phyloP scores from a whole-genome alignment of 164 flowering plant species.

The Buxus sempervirens region DNA sequence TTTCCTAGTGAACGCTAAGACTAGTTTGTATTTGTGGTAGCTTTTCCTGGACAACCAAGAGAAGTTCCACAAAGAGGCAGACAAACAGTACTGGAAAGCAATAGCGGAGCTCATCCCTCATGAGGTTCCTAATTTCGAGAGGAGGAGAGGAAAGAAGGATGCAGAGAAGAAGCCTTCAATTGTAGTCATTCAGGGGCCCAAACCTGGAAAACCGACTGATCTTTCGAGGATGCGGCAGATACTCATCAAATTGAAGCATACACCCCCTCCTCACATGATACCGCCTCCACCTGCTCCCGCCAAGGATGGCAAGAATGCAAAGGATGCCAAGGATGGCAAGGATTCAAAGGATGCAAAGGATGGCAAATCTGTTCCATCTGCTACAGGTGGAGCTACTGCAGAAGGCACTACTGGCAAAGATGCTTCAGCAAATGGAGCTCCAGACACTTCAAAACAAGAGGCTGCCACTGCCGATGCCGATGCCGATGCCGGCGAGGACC shows the following conservation, averaged over 20 bases:
- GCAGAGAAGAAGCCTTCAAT: conserved; percentile 81
- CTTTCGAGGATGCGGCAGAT: conserved; percentile 85
- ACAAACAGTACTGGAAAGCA: conserved; percentile 93
- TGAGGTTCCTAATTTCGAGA: conserved; percentile 82
- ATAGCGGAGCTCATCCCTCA: conserved; percentile 81
- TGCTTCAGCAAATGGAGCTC: too few relatives aligned
- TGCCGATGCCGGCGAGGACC: too few relatives aligned
- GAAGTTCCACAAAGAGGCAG: conserved; percentile 87
- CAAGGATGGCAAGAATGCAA: conserved; percentile 4
- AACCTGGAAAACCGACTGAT: conserved; percentile 95
- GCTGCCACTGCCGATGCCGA: too few relatives aligned
- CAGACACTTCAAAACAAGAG: too few relatives aligned
- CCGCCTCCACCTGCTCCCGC: conserved; percentile 69
- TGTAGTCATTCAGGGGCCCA: conserved; percentile 79
- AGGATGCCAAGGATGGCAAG: conserved; percentile 12
- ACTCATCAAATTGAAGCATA: conserved; percentile 79
- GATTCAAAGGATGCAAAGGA: conserved; percentile 11
- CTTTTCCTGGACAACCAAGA: conserved; percentile 69
- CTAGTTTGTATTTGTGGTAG: conserved; percentile 34
- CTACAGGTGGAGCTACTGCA: too few relatives aligned
- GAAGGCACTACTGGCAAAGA: too few relatives aligned
- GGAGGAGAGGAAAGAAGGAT: conserved; percentile 81
- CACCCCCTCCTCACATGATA: conserved; percentile 87
- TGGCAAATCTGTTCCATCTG: not conserved
- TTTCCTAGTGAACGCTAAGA: not conserved